Evolutionary conservation across 1,284 basidiomycete genomes (phyloP), one percentile per base, ranked within the genome.

Genomic region (Apiotrichum veenhuisii): DNA sequence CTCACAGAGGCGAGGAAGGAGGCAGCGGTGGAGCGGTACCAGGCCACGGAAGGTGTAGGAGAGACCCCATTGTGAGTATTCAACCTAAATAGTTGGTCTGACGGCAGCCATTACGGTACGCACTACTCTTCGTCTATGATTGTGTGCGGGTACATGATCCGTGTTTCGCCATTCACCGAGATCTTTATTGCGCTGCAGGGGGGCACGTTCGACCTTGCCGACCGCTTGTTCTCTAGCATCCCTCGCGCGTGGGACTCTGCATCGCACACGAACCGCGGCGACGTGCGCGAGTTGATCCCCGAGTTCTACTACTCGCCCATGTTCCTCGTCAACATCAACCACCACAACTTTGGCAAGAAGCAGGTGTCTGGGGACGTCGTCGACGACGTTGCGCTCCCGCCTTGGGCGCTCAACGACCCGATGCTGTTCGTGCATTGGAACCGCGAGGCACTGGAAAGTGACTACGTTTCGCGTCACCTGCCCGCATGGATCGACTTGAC

Each of bases 41-140:
- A 79, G 42, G 90, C 87, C 62, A 80, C 91, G 17, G 80, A 88
- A 69, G 87, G 91, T 53, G 87, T 94, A 1, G 88, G 79, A 5
- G 91, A 94, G 77, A 82, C 83, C 47, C 91, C 92, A 0, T 94
- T 94, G 70, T 75, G 53, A 67, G 74, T 67, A 25, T 36, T 8
- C 15, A 11, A 15, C 26, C 27, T 22, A 14, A 17, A 9, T 18
- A 26, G 11, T 7, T 23, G 36, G 49, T 38, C 55, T 56, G 26
- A 54, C 26, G 12, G 4, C 45, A 75, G 75, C 79, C 90, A 96
- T 69, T 93, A 91, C 63, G 91, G 78, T 47, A 97, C 94, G 1
- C 94, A 97, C 72, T 98, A 94, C 72, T 91, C 89, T 66, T 95
- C 91, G 7, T 95, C 92, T 0, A 95, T 96, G 87, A 96, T 93